Conservation (phyloP, 805 yeast genomes). For the Candida germanica region DNA sequence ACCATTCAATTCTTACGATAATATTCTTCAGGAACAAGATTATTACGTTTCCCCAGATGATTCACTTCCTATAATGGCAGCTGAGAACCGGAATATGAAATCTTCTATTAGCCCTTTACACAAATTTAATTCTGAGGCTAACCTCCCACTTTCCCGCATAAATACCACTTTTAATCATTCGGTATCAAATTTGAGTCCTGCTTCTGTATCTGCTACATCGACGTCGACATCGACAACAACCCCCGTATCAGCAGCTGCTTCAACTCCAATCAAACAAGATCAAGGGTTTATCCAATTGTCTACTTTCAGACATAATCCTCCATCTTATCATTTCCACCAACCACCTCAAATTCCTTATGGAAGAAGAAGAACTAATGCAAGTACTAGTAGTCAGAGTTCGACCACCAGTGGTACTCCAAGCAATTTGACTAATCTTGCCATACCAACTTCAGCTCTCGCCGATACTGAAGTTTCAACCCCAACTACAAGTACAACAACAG, state of each 20-base stretch:
- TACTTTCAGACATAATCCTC: constrained; percentile 8
- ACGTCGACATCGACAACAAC: constrained; percentile 4
- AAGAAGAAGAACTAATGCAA: not conserved
- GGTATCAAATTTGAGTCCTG: constrained; percentile 2
- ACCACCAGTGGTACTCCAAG: no score
- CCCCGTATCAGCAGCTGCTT: not conserved
- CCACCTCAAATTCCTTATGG: not conserved
- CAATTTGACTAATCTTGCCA: no score
- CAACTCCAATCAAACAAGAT: constrained; percentile 3
- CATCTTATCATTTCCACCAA: not conserved
- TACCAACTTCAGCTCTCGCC: not conserved
- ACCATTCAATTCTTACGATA: constrained; percentile 7
- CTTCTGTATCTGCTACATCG: not conserved
- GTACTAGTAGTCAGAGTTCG: not conserved
- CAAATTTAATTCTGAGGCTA: constrained; percentile 5
- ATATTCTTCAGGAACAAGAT: constrained; percentile 1
- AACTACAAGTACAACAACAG: constrained; percentile 4
- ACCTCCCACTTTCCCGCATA: constrained; percentile 1
- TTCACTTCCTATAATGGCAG: not conserved
- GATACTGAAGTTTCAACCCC: constrained; percentile 1
- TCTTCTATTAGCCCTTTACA: constrained; percentile 3
- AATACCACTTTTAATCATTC: constrained; percentile 6
- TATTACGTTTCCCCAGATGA: not conserved
- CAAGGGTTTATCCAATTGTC: constrained; percentile 1
- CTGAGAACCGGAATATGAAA: not conserved